Base-by-base conservation (phyloP, 805 yeast genomes). In the Yamadazyma tumulicola region DNA sequence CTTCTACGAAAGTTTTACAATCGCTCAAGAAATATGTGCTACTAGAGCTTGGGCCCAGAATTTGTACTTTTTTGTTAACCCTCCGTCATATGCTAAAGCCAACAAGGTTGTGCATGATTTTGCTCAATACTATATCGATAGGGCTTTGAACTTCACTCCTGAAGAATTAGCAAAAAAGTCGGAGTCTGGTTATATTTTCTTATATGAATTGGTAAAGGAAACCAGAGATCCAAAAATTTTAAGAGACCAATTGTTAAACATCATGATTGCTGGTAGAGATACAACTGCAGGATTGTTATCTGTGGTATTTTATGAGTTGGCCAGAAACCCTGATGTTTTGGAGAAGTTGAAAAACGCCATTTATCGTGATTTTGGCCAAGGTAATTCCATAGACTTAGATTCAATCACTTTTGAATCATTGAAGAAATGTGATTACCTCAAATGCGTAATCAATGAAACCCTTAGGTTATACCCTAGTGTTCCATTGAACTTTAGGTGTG, bases 211-310 rank as follows among this genome's bases (percentile, higher is more conserved):
- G 46, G 67, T 52, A 25, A 64, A 64, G 45, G 57, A 57, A 33
- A 64, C 69, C 6, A 55, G 58, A 42, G 49, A 64, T 41, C 61
- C 63, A 7, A 48, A 53, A 42, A 55, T 59, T 3, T 58, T 64
- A 35, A 57, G 55, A 40, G 70, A 64, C 44, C 70, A 64, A 43
- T 54, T 61, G 42, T 58, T 64, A 47, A 64, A 64, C 42, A 64
- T 64, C 31, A 54, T 64, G 56, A 47, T 64, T 29, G 68, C 68
- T 15, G 68, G 67, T 19, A 51, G 68, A 47, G 61, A 59, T 39
- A 62, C 68, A 8, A 62, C 68, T 21, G 67, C 67, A 13, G 57
- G 64, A 17, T 49, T 60, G 13, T 49, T 62, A 26, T 50, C 62
- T 3, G 54, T 55, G 23, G 42, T 54, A 5, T 45, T 56, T 26